Evolutionary conservation across 2,329 filamentous ascomycete genomes (phyloP).

Genomic region (Trichoderma sp.): DNA sequence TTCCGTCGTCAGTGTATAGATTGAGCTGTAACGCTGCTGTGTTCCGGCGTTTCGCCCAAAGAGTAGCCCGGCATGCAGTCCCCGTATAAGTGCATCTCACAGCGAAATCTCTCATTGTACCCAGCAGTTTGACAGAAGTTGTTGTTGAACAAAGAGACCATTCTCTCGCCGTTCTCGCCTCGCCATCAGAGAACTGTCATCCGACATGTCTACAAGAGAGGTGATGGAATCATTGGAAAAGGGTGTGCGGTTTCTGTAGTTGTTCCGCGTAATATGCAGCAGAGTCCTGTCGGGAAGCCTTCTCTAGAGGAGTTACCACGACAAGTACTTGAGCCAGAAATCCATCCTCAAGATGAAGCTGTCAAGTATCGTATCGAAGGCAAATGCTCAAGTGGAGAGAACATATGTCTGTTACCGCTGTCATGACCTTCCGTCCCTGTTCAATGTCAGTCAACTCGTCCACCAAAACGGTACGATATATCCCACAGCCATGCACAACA

Average conservation of each 20-base stretch:
- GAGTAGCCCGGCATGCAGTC: slow-evolving; percentile 57
- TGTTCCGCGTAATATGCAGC: slow-evolving; percentile 59
- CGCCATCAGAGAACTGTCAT: slow-evolving; percentile 52
- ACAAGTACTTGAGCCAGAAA: slow-evolving; percentile 61
- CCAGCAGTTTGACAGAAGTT: slow-evolving; percentile 57
- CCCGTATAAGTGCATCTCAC: slow-evolving; percentile 61
- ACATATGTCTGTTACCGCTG: not conserved
- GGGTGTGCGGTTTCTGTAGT: slow-evolving; percentile 55
- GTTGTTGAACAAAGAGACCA: slow-evolving; percentile 58
- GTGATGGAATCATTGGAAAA: slow-evolving; percentile 58
- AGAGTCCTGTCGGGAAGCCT: slow-evolving; percentile 10
- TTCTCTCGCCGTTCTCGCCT: slow-evolving; percentile 55
- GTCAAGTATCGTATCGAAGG: slow-evolving; percentile 60
- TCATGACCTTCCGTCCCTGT: not conserved
- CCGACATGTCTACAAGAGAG: slow-evolving; percentile 56
- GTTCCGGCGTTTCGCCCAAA: slow-evolving; percentile 57
- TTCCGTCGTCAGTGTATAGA: not conserved
- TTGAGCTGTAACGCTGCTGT: not conserved
- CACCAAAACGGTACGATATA: no score
- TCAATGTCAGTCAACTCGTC: not conserved
- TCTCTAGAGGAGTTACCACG: slow-evolving; percentile 59
- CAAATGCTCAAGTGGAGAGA: slow-evolving; percentile 56
- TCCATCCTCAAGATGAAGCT: slow-evolving; percentile 58
- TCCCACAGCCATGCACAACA: not conserved
- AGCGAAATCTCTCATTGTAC: slow-evolving; percentile 48